These are phyloP conservation scores for Bocquillonia castaneifolia DNA, from an alignment of 441 rosid genomes.

Conservation along the genomic window DNA sequence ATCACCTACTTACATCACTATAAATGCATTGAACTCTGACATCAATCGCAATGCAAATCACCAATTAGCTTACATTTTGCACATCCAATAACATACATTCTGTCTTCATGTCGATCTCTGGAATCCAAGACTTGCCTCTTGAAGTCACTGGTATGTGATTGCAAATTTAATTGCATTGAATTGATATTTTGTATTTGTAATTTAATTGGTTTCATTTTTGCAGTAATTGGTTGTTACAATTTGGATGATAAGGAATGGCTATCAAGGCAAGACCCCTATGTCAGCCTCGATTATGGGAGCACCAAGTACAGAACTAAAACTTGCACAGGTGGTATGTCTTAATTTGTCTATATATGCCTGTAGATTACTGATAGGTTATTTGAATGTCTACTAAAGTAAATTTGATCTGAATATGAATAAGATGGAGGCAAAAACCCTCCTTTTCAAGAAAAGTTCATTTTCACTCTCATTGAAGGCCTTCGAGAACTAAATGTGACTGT, in stretches of 20 bases:
- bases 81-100: too few species aligned
- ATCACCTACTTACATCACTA: too few species aligned
- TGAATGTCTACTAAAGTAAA: too few species aligned
- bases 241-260: constrained; percentile 56
- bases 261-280: constrained; percentile 55
- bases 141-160: constrained; percentile 41
- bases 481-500: constrained; percentile 36
- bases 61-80: too few species aligned
- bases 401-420: too few species aligned
- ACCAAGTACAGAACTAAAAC: constrained; percentile 43
- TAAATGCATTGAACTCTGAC: too few species aligned
- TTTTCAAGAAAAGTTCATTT: constrained; percentile 46
- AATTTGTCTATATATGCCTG: too few species aligned
- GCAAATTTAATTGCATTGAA: too few species aligned
- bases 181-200: too few species aligned
- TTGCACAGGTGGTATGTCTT: constrained; percentile 54
- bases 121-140: constrained; percentile 46
- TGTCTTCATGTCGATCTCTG: constrained; percentile 28
- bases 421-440: constrained; percentile 52
- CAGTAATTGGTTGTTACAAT: constrained; percentile 44
- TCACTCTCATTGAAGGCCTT: constrained; percentile 49
- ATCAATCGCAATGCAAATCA: too few species aligned
- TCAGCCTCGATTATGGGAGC: constrained; percentile 38
- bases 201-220: too few species aligned
- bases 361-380: too few species aligned